A percentile compares a stretch with the other conserved stretches of the same genome.
Conservation (phyloP, 352 stramenopile genomes). For the Phytophthora ohioensis region DNA sequence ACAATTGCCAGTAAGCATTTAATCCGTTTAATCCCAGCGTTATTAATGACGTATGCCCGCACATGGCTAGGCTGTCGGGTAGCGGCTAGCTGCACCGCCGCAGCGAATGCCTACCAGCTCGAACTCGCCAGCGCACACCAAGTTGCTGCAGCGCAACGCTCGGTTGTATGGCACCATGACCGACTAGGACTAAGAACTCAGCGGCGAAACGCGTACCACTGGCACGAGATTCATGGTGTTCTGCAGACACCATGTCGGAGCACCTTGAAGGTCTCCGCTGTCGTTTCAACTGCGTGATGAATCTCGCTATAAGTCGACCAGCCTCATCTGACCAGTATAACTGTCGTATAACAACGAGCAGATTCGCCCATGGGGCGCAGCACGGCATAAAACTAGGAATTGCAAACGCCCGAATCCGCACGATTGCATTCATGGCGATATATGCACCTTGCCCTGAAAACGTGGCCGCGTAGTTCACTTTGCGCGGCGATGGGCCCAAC, state of each 20-base stretch:
- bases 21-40: too few species aligned
- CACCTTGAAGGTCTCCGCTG: slow-evolving; percentile 18
- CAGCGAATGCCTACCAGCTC: not conserved
- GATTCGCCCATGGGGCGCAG: slow-evolving; percentile 13
- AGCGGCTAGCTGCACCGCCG: not conserved
- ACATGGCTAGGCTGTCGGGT: too few species aligned
- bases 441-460: slow-evolving; percentile 4
- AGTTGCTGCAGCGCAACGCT: not conserved
- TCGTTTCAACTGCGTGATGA: slow-evolving; percentile 12
- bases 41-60: too few species aligned
- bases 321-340: slow-evolving; percentile 16
- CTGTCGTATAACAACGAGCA: not conserved
- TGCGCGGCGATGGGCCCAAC: slow-evolving; percentile 28
- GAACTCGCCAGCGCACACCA: not conserved
- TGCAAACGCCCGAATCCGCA: slow-evolving; percentile 8
- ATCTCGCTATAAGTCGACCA: slow-evolving; percentile 17
- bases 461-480: not conserved
- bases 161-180: not conserved
- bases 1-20: too few species aligned
- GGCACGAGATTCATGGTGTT: slow-evolving; percentile 21
- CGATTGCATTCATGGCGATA: slow-evolving; percentile 11
- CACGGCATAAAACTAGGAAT: slow-evolving; percentile 1
- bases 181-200: slow-evolving; percentile 7
- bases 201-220: slow-evolving; percentile 28
- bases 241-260: slow-evolving; percentile 10